phyloP scores from a whole-genome alignment of 768 basidiomycete genomes.

The Neoboletus brunneissimus region DNA sequence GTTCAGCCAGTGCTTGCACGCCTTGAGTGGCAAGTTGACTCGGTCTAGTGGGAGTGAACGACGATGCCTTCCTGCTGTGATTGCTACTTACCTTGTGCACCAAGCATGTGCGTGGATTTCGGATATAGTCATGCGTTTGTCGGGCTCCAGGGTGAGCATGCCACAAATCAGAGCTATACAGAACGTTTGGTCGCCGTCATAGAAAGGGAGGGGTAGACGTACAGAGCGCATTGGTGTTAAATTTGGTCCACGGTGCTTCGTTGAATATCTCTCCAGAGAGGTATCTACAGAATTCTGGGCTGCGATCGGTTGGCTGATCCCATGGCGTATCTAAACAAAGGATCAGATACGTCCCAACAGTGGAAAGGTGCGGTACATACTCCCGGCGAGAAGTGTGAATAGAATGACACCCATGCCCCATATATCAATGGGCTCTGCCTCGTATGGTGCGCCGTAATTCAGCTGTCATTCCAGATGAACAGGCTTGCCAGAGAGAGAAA shows the following conservation, averaged over 20 bases:
- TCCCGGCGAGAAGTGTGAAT: conserved; percentile 87
- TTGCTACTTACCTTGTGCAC: conserved; percentile 56
- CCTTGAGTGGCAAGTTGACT: conserved; percentile 63
- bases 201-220: conserved; percentile 24
- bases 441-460: conserved; percentile 62
- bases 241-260: conserved; percentile 76
- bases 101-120: conserved; percentile 65
- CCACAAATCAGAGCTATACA: conserved; percentile 68
- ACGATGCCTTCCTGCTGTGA: not conserved
- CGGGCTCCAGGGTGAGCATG: conserved; percentile 71
- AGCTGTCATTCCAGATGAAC: conserved; percentile 44
- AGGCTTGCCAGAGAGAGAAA: not conserved
- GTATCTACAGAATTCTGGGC: conserved; percentile 79
- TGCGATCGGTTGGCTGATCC: conserved; percentile 86
- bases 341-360: not conserved
- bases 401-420: conserved; percentile 97
- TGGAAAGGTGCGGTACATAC: conserved; percentile 45
- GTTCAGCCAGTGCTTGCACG: conserved; percentile 57
- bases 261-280: conserved; percentile 68
- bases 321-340: conserved; percentile 81
- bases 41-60: conserved; percentile 40
- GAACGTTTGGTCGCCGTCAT: not conserved
- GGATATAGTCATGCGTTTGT: conserved; percentile 59
- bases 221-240: conserved; percentile 62
- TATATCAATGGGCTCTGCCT: conserved; percentile 90